Evolutionary conservation across 441 rosid genomes (phyloP), one percentile per base, ranked within the genome.

Genomic region (Iberis amara): DNA sequence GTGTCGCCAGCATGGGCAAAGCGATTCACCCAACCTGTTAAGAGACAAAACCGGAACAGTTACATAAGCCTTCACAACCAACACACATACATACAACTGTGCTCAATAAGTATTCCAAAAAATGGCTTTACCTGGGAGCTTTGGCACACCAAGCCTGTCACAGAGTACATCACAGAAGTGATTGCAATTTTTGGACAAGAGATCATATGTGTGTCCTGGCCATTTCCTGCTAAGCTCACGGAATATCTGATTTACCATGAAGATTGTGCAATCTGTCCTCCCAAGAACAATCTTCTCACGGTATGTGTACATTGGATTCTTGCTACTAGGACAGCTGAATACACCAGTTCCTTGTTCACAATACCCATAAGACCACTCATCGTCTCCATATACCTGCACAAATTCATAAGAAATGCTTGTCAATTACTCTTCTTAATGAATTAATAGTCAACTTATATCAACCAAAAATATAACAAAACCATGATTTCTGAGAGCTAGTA

Each of bases 1-100:
- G 97, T 76, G 58, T 94, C 97, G 12, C 97, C 99, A 48, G 97
- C 96, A 65, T 86, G 72, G 21, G 99, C 96, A 86, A 94, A 89
- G 8, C 97, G 92, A 76, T 89, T 94, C 39, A 86, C 90, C 99
- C 99, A 94, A 73, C 89, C 97, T 94, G 79, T 68, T 11, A 42
- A 47, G 15, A 38, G 50, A 27, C 41, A 66, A 10, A 53, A 54
- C 11, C 37, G 28, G 33, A 48, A 1, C 26, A 9, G 36, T 26
- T 40, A 59, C 24, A 11, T 35, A 21, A 55, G 14, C 43, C 6
- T 27, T 27, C 4, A 37, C 47, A 0, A 39, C 8, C 10, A 42
- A 49, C 39, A 38, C 35, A 44, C n/a, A 33, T 27, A 44, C 12
- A 41, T 9, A 38, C 3, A 38, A 7, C 11, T 2, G 41, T 27